Evolutionary conservation across 1,139 yeast genomes (phyloP).

Genomic region (Starmera stellimalicola): DNA sequence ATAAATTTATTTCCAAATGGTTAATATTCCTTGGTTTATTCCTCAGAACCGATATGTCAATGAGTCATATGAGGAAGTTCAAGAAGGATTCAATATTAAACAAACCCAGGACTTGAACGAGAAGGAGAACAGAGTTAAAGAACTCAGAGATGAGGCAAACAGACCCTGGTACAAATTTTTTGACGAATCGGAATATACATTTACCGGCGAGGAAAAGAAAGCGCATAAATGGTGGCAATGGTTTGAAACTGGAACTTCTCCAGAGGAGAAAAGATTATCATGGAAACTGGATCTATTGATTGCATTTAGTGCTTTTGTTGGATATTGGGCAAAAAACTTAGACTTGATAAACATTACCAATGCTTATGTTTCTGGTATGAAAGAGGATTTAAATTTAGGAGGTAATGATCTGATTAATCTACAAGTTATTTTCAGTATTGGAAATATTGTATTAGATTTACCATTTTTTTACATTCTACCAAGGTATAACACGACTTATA

Average conservation of each 20-base stretch:
- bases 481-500: constrained; percentile 35
- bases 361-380: constrained; percentile 50
- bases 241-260: constrained; percentile 50
- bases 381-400: constrained; percentile 38
- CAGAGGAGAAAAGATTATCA: constrained; percentile 38
- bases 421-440: constrained; percentile 41
- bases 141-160: constrained; percentile 51
- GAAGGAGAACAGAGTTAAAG: too few relatives aligned
- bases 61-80: too few relatives aligned
- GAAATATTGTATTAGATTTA: constrained; percentile 39
- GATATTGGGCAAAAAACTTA: constrained; percentile 57
- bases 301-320: constrained; percentile 47
- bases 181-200: constrained; percentile 52
- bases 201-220: constrained; percentile 26
- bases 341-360: constrained; percentile 49
- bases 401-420: constrained; percentile 54
- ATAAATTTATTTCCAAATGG: too few relatives aligned
- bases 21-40: too few relatives aligned
- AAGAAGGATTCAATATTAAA: too few relatives aligned
- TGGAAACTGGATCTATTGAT: constrained; percentile 49
- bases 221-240: constrained; percentile 52
- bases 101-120: too few relatives aligned
- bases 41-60: too few relatives aligned
- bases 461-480: constrained; percentile 22
- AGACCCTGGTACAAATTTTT: constrained; percentile 55